Conservation (phyloP, 257 asterid species). For the Solanum lycopersicoides region DNA sequence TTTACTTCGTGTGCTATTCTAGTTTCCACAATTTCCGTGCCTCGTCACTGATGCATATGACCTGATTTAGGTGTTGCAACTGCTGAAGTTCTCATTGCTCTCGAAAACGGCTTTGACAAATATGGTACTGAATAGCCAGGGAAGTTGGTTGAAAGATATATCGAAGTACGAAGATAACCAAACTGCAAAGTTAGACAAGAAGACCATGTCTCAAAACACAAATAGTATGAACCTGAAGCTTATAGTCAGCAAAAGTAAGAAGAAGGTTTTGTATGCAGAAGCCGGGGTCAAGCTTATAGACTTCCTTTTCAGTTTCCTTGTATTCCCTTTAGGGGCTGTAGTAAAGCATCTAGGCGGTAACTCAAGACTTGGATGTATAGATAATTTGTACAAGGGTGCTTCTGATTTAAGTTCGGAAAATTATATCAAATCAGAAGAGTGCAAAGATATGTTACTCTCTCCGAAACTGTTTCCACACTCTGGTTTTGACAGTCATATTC, state of each 20-base stretch:
- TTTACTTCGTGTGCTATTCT: background rate
- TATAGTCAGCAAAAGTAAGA: background rate
- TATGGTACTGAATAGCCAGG: background rate
- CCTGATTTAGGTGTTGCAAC: background rate
- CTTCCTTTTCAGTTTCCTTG: conserved; percentile 3
- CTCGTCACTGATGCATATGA: background rate
- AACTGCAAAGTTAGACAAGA: background rate
- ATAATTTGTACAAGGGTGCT: conserved; percentile 2
- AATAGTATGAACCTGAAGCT: conserved; percentile 5
- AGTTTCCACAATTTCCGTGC: background rate
- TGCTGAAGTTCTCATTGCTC: background rate
- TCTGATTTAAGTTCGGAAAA: background rate
- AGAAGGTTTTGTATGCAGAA: background rate
- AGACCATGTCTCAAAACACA: background rate
- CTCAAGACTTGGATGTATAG: conserved; percentile 1
- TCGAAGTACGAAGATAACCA: background rate
- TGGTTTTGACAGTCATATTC: background rate
- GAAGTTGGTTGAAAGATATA: background rate
- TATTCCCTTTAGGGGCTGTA: background rate
- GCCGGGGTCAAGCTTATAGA: conserved; percentile 1
- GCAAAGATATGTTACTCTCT: background rate
- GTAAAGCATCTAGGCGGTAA: background rate
- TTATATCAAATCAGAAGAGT: background rate
- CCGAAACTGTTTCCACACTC: background rate
- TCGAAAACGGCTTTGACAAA: background rate